Base-by-base conservation (phyloP, 2,329 filamentous ascomycete species). In the Cercospora canescens region DNA sequence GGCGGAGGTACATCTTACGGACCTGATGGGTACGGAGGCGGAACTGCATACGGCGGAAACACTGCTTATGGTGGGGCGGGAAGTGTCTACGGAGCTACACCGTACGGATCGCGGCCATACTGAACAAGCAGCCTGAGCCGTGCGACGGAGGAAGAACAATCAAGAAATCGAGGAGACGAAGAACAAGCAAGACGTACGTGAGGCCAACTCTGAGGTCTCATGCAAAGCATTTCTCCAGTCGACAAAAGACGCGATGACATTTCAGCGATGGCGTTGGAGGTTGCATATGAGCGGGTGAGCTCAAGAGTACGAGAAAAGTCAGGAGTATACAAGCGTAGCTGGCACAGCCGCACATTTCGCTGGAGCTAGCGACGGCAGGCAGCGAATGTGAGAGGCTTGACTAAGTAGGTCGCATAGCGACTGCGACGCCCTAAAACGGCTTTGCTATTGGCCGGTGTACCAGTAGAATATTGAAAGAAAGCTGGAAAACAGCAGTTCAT, bases 1-100 rank as follows among this genome's bases (percentile, higher is more conserved):
- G 88, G 85, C 73, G 88, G 84, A 26, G 83, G 79, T 71, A 90
- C 86, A 74, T 82, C 87, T 18, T 94, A 91, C 87, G 90, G 90
- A 18, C 87, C 80, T 58, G 88, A 87, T 11, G 86, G 87, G 9
- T 89, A 89, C 73, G 87, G 87, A 45, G 73, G 69, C 18, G 67
- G 63, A 8, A 67, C 62, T n/a, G 67, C 66, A 21, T 70, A 69
- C 32, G 69, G 69, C 18, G 66, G 63, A 8, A 61, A 57, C 6
- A 89, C 87, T 16, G 92, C 91, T 14, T 91, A 88, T 73, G 83
- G 78, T 69, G 69, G 69, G 9, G 67, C 67, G n/a, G 63, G 67
- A 18, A 90, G 87, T 76, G 82, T 87, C 11, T 94, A 91, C 87
- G 89, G 89, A 1, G 71, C 71, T 18, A 73, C 71, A 28, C 72